phyloP scores from a whole-genome alignment of 257 asterid genomes.

The Solanum okadae region DNA sequence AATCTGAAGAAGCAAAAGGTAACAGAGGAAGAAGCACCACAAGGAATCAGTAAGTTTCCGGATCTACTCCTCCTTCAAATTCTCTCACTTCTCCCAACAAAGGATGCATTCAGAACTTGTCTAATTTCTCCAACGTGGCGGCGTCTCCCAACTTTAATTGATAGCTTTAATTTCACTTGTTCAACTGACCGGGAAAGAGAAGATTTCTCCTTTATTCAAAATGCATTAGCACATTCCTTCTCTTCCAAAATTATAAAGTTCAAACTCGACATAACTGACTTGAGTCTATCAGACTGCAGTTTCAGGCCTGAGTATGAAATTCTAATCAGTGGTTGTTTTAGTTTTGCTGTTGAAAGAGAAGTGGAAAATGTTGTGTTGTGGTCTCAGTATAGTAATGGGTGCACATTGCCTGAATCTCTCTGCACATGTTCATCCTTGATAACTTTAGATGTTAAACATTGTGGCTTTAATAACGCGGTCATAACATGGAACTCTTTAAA shows the following conservation, averaged over 20 bases:
- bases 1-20: neutral
- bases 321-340: neutral
- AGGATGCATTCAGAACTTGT: neutral
- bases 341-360: neutral
- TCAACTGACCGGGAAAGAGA: neutral
- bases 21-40: neutral
- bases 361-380: neutral
- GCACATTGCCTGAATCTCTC: neutral
- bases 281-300: neutral
- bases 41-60: neutral
- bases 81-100: neutral
- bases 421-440: neutral
- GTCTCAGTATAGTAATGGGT: neutral
- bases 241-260: neutral
- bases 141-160: neutral
- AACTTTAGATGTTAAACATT: neutral
- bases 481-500: too few relatives aligned
- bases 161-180: neutral
- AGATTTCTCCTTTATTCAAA: neutral
- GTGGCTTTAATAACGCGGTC: neutral
- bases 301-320: neutral
- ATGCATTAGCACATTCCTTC: neutral
- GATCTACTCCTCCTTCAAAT: neutral
- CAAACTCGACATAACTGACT: neutral
- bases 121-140: neutral